Evolutionary conservation across 176 grass and related monocot species (phyloP).

Genomic region (Oryza meridionalis): DNA sequence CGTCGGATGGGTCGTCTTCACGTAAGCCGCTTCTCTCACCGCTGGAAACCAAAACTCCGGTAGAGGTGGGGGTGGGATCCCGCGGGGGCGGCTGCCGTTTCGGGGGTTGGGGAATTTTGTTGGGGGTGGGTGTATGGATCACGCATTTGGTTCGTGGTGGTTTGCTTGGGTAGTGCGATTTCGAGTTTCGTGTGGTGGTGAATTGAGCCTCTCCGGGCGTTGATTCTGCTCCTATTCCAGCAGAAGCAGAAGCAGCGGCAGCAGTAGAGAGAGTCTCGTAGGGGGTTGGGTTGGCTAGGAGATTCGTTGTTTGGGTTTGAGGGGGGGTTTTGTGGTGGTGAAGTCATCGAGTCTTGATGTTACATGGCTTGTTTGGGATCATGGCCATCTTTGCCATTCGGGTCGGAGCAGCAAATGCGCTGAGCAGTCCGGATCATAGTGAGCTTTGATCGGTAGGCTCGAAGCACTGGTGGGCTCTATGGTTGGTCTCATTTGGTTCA

Average conservation of each 20-base stretch:
- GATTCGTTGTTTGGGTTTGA: conserved; percentile 10
- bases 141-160: neutral
- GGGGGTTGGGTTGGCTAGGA: neutral
- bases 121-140: neutral
- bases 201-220: conserved; percentile 7
- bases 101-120: neutral
- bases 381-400: neutral
- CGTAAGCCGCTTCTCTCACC: conserved; percentile 47
- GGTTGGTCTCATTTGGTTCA: neutral
- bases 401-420: neutral
- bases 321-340: conserved; percentile 1
- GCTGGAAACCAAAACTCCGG: neutral
- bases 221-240: neutral
- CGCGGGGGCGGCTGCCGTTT: neutral
- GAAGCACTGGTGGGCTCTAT: no score
- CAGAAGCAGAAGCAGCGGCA: neutral
- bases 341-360: neutral
- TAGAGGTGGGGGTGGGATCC: conserved; percentile 1
- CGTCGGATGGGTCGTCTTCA: conserved; percentile 92
- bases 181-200: neutral
- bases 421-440: neutral
- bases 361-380: neutral
- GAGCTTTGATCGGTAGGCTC: neutral
- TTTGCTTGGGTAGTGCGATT: neutral
- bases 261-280: neutral